Percentiles rank a stretch among this genome's conserved stretches.
These are phyloP conservation scores for Torulaspora delbrueckii DNA, from an alignment of 805 yeast species.

Conservation along the genomic window DNA sequence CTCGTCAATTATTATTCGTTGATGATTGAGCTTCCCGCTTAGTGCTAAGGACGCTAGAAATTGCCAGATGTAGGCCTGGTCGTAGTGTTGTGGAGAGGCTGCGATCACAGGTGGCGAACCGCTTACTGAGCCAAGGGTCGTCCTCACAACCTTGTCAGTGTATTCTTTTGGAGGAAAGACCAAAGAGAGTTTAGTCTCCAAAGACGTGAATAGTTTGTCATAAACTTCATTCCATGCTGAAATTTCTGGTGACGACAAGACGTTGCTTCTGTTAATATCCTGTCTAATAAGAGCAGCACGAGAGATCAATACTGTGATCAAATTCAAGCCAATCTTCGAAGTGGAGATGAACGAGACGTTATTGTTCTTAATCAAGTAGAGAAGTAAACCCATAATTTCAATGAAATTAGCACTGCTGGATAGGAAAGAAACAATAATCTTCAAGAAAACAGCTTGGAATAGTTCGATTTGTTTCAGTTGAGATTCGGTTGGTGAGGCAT, in stretches of 20 bases:
- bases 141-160: slow-evolving; percentile 19
- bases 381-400: slow-evolving; percentile 72
- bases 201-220: slow-evolving; percentile 70
- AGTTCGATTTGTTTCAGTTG: slow-evolving; percentile 59
- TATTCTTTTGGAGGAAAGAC: slow-evolving; percentile 71
- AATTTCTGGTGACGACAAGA: slow-evolving; percentile 39
- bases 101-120: slow-evolving; percentile 21
- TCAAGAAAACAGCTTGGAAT: slow-evolving; percentile 76
- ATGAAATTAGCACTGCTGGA: slow-evolving; percentile 71
- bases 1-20: slow-evolving; percentile 89
- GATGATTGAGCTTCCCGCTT: slow-evolving; percentile 86
- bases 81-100: slow-evolving; percentile 38
- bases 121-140: slow-evolving; percentile 9
- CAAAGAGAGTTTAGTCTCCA: slow-evolving; percentile 70
- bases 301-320: slow-evolving; percentile 84
- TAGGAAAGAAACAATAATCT: slow-evolving; percentile 75
- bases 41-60: slow-evolving; percentile 89
- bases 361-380: slow-evolving; percentile 63
- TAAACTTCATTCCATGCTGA: slow-evolving; percentile 72
- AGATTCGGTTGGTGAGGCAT: slow-evolving; percentile 50
- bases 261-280: slow-evolving; percentile 48
- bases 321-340: slow-evolving; percentile 77
- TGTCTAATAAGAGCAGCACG: slow-evolving; percentile 90
- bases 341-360: slow-evolving; percentile 51
- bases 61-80: slow-evolving; percentile 91